Evolutionary conservation across 2,329 filamentous ascomycete species (phyloP).

Genomic region (Hymenoscyphus occultus): DNA sequence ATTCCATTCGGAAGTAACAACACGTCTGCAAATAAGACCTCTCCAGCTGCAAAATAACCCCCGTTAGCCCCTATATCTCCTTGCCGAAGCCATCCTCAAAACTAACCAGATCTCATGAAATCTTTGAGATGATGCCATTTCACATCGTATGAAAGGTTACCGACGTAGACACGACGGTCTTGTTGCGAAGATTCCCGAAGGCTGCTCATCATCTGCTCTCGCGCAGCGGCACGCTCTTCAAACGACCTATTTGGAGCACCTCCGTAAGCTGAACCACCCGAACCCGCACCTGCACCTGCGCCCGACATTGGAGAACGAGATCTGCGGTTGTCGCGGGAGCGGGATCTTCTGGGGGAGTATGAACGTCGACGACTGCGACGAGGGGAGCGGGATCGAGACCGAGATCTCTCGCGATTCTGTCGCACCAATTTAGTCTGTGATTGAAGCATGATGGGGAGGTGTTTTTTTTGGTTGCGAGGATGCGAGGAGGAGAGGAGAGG

Average conservation of each 20-base stretch:
- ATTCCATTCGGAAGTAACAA: conserved; percentile 99
- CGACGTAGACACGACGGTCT: conserved; percentile 98
- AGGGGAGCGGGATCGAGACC: conserved; percentile 76
- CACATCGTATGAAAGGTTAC: conserved; percentile 98
- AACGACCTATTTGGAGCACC: conserved; percentile 70
- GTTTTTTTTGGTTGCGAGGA: neutral
- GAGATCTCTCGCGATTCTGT: conserved; percentile 70
- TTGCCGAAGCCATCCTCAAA: conserved; percentile 18
- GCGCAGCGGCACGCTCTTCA: conserved; percentile 79
- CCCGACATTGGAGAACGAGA: conserved; percentile 86
- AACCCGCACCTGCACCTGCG: conserved; percentile 63
- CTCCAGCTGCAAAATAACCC: conserved; percentile 68
- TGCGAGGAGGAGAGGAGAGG: neutral
- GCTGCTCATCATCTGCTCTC: conserved; percentile 94
- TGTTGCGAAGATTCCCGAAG: conserved; percentile 95
- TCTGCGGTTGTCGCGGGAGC: conserved; percentile 64
- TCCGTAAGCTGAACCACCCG: conserved; percentile 62
- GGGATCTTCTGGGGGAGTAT: conserved; percentile 56
- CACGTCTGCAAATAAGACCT: conserved; percentile 99
- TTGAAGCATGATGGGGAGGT: conserved; percentile 30
- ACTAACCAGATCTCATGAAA: conserved; percentile 98
- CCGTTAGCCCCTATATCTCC: conserved; percentile 41
- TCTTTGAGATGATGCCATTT: conserved; percentile 99
- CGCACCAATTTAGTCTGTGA: conserved; percentile 44
- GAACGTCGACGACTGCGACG: conserved; percentile 67